Evolutionary conservation across 2,329 filamentous ascomycete species (phyloP).

Genomic region (Alternaria triticimaculans): DNA sequence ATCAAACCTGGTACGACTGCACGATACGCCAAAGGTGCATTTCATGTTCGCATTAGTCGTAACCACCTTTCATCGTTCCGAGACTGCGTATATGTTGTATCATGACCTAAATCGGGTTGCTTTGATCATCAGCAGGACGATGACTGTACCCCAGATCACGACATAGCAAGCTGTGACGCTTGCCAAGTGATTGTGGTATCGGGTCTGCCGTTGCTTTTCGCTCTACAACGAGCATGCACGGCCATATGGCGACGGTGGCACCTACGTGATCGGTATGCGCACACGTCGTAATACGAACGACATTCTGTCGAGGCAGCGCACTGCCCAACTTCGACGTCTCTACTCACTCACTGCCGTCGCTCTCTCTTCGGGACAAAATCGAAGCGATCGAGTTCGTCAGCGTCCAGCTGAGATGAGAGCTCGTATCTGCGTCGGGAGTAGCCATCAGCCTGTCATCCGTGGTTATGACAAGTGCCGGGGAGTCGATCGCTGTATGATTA

Average conservation of each 20-base stretch:
- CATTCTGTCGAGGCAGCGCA: background rate
- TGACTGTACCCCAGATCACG: conserved; percentile 17
- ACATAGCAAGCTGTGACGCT: background rate
- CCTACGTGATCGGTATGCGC: conserved; percentile 5
- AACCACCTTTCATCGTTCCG: conserved; percentile 12
- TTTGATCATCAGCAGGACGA: conserved; percentile 13
- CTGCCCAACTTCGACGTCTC: background rate
- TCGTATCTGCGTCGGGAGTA: conserved; percentile 19
- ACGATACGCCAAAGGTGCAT: background rate
- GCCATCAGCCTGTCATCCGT: conserved; percentile 15
- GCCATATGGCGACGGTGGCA: conserved; percentile 10
- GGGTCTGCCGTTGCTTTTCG: conserved; percentile 23
- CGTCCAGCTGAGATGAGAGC: conserved; percentile 7
- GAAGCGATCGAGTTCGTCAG: conserved; percentile 2
- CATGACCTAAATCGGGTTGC: conserved; percentile 11
- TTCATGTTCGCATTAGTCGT: conserved; percentile 10
- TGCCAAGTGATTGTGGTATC: background rate
- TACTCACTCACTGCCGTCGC: background rate
- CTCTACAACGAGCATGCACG: conserved; percentile 16
- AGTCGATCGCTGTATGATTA: conserved; percentile 7
- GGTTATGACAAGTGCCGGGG: conserved; percentile 4
- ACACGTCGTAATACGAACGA: background rate
- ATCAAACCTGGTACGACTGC: background rate
- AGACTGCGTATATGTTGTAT: conserved; percentile 11
- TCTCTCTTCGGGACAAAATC: conserved; percentile 1